Percentiles rank a stretch among this genome's conserved stretches.
Conservation (phyloP, 139 green algal genomes). For the Volvox africanus region DNA sequence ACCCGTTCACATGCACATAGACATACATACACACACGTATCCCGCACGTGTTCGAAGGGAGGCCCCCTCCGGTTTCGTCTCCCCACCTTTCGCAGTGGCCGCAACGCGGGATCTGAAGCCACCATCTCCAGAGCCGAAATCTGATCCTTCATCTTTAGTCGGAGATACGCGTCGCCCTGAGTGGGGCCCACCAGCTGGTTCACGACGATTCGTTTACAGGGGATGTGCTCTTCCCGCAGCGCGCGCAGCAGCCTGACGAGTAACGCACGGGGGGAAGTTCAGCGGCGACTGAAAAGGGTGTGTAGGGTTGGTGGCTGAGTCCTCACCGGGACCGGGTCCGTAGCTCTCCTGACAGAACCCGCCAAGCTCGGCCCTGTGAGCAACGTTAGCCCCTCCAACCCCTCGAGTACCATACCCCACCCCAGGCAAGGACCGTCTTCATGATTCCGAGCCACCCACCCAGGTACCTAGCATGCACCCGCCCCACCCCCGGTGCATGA, state of each 20-base stretch:
- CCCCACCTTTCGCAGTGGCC: slow-evolving; percentile 48
- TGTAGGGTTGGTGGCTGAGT: not conserved
- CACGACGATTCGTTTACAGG: slow-evolving; percentile 93
- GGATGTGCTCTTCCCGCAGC: slow-evolving; percentile 89
- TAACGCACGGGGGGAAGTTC: too few species aligned
- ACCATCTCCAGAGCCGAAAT: slow-evolving; percentile 84
- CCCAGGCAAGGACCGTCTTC: too few species aligned
- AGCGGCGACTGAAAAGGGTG: not conserved
- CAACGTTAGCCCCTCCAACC: too few species aligned
- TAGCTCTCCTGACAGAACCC: too few species aligned
- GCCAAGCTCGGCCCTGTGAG: too few species aligned
- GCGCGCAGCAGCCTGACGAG: slow-evolving; percentile 67
- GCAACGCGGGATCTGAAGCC: slow-evolving; percentile 73
- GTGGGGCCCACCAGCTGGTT: slow-evolving; percentile 88
- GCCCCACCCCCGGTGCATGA: not conserved
- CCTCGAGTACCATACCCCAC: too few species aligned
- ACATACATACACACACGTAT: too few species aligned
- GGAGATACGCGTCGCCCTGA: slow-evolving; percentile 79
- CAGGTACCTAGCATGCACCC: not conserved
- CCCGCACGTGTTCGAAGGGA: too few species aligned
- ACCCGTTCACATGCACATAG: too few species aligned
- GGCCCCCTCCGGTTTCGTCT: slow-evolving; percentile 40
- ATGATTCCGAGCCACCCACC: not conserved
- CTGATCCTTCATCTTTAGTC: slow-evolving; percentile 92
- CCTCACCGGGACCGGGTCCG: too few species aligned